A percentile compares a stretch with the other conserved stretches of the same genome.
These are phyloP conservation scores for Boletus subparvulus DNA, from an alignment of 768 basidiomycete species.

Conservation along the genomic window DNA sequence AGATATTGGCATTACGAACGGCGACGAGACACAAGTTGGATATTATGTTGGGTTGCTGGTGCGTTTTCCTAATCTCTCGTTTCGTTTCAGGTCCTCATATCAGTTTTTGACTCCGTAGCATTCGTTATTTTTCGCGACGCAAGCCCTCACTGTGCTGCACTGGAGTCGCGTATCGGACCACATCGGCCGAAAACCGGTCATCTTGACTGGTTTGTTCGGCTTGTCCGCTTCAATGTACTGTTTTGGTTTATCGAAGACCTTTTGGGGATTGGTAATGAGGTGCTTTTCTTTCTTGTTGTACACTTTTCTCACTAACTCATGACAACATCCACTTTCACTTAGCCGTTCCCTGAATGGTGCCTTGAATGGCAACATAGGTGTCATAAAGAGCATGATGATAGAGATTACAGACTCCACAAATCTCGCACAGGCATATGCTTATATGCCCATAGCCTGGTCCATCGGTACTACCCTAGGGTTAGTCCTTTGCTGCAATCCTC, in stretches of 20 bases:
- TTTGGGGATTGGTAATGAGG: slow-evolving; percentile 60
- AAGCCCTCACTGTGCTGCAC: slow-evolving; percentile 69
- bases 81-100: neutral
- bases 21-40: slow-evolving; percentile 68
- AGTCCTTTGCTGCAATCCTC: slow-evolving; percentile 8
- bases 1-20: slow-evolving; percentile 65
- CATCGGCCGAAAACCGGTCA: slow-evolving; percentile 72
- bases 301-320: neutral
- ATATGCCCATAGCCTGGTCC: slow-evolving; percentile 57
- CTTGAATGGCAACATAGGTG: slow-evolving; percentile 67
- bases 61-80: slow-evolving; percentile 9
- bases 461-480: slow-evolving; percentile 47
- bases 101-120: slow-evolving; percentile 43
- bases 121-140: slow-evolving; percentile 74
- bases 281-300: neutral
- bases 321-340: neutral
- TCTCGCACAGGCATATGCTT: slow-evolving; percentile 66
- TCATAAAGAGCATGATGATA: slow-evolving; percentile 72
- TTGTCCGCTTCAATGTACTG: slow-evolving; percentile 68
- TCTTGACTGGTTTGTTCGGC: slow-evolving; percentile 63
- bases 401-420: slow-evolving; percentile 75
- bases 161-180: slow-evolving; percentile 75
- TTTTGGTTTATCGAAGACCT: slow-evolving; percentile 71
- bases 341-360: slow-evolving; percentile 73
- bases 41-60: slow-evolving; percentile 79